Conservation (phyloP, 2,329 filamentous ascomycete species). For the Colletotrichum falcatum region DNA sequence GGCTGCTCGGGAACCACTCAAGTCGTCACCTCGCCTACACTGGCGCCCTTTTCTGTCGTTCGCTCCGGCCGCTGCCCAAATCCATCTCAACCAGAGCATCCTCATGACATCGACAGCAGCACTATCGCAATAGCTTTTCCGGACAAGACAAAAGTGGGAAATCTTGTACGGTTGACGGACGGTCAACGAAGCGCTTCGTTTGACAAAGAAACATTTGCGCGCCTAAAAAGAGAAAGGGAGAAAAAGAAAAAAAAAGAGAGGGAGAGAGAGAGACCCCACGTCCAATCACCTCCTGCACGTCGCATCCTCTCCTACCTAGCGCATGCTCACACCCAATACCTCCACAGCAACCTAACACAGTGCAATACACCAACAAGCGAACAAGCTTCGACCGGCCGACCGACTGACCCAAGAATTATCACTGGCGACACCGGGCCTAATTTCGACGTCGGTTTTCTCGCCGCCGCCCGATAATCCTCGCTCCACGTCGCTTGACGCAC, state of each 20-base stretch:
- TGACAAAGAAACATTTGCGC: constrained; percentile 37
- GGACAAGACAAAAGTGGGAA: constrained; percentile 2
- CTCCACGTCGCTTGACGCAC: constrained; percentile 19
- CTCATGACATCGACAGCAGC: constrained; percentile 24
- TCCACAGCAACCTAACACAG: constrained; percentile 36
- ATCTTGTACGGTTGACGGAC: constrained; percentile 2
- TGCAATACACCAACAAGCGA: constrained; percentile 41
- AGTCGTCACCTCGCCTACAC: constrained; percentile 18
- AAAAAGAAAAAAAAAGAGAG: constrained; percentile 5
- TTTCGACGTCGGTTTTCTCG: neutral
- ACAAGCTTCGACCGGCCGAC: constrained; percentile 25
- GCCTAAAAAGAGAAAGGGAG: constrained; percentile 26
- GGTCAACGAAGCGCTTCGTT: constrained; percentile 10
- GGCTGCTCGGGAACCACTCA: constrained; percentile 23
- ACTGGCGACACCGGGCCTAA: constrained; percentile 25
- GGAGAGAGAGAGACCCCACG: constrained; percentile 23
- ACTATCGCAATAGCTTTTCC: constrained; percentile 1
- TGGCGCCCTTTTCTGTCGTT: constrained; percentile 25
- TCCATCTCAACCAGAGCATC: neutral
- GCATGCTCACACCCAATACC: constrained; percentile 39
- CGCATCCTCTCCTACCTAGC: constrained; percentile 37
- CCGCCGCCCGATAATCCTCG: constrained; percentile 10
- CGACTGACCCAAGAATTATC: constrained; percentile 19
- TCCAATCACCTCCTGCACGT: constrained; percentile 39
- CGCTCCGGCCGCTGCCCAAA: neutral